Evolutionary conservation across 805 yeast genomes (phyloP).

Genomic region (Candida coleopterorum): DNA sequence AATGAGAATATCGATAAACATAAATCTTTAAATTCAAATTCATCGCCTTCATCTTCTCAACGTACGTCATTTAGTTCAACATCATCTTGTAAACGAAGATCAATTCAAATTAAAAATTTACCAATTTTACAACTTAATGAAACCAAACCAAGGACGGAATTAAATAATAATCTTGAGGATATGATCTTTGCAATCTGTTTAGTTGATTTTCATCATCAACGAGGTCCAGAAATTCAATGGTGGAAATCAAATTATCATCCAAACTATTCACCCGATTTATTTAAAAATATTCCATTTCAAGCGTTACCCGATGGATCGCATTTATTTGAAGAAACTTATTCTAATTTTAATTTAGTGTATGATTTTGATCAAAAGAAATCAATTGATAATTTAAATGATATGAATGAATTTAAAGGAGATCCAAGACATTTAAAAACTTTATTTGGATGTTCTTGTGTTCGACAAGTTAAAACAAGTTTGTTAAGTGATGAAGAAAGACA

Average conservation of each 20-base stretch:
- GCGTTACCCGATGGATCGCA: constrained; percentile 97
- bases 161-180: constrained; percentile 14
- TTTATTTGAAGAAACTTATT: constrained; percentile 86
- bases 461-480: constrained; percentile 68
- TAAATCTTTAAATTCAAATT: not conserved
- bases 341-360: constrained; percentile 79
- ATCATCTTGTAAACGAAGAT: constrained; percentile 12
- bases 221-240: constrained; percentile 95
- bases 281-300: constrained; percentile 91
- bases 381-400: constrained; percentile 40
- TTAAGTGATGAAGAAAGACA: constrained; percentile 44
- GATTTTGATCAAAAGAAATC: constrained; percentile 48
- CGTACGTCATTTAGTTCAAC: constrained; percentile 2
- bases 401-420: constrained; percentile 30
- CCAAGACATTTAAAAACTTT: constrained; percentile 52
- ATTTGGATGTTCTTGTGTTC: constrained; percentile 93
- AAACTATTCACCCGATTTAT: constrained; percentile 38
- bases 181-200: constrained; percentile 79
- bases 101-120: constrained; percentile 34
- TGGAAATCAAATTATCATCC: constrained; percentile 54
- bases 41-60: not conserved
- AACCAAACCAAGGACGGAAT: not conserved
- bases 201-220: constrained; percentile 84
- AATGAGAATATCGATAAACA: not conserved
- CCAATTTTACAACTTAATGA: constrained; percentile 18